Evolutionary conservation across 2,329 filamentous ascomycete genomes (phyloP).

Genomic region (Arthrinium phaeospermum): DNA sequence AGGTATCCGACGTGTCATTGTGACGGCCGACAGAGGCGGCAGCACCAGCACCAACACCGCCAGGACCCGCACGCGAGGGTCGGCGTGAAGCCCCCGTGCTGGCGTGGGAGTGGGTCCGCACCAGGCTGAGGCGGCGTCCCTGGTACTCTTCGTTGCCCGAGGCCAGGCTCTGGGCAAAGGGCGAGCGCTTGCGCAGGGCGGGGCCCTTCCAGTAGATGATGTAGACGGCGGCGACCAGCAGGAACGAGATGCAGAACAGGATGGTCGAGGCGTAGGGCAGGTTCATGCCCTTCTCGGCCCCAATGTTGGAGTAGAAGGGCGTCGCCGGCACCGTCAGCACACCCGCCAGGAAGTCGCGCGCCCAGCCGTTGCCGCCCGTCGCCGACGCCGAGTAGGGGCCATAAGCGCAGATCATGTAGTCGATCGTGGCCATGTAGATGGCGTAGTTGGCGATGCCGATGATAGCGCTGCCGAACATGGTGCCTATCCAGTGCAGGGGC

Average conservation of each 20-base stretch:
- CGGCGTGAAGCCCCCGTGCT: background rate
- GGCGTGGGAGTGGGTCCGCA: background rate
- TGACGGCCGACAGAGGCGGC: background rate
- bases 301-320: slow-evolving; percentile 58
- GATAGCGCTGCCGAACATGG: slow-evolving; percentile 64
- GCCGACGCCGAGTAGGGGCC: slow-evolving; percentile 70
- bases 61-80: background rate
- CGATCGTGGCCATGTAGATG: slow-evolving; percentile 66
- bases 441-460: slow-evolving; percentile 68
- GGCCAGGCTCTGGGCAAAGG: slow-evolving; percentile 66
- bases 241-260: slow-evolving; percentile 55
- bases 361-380: slow-evolving; percentile 70
- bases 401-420: slow-evolving; percentile 66
- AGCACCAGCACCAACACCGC: background rate
- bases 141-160: slow-evolving; percentile 36
- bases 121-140: slow-evolving; percentile 21
- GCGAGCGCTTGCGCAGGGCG: slow-evolving; percentile 53
- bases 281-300: slow-evolving; percentile 50
- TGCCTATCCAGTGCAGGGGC: slow-evolving; percentile 65
- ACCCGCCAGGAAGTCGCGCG: slow-evolving; percentile 69
- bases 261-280: slow-evolving; percentile 61
- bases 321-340: slow-evolving; percentile 67
- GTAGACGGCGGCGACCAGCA: slow-evolving; percentile 60
- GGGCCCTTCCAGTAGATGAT: slow-evolving; percentile 64
- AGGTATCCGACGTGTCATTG: background rate